Percentiles rank a stretch among this genome's conserved stretches.
Conservation (phyloP, 352 stramenopile genomes). For the Phytophthora tentaculata region DNA sequence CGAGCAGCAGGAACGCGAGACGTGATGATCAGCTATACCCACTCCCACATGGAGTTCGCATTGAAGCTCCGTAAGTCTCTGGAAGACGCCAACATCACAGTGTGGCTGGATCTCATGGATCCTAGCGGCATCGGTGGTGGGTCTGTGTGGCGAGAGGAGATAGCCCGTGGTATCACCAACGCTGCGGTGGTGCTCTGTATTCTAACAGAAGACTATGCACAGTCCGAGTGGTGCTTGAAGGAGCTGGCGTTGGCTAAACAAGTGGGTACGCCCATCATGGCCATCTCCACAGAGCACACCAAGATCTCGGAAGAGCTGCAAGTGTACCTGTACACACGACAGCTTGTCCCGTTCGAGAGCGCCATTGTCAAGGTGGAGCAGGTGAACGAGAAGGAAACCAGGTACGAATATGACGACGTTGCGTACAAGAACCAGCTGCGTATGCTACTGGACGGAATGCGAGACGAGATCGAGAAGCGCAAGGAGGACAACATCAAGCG, state of each 20-base stretch:
- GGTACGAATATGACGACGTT: conserved; percentile 74
- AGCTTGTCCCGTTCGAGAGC: conserved; percentile 81
- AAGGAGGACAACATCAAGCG: conserved; percentile 68
- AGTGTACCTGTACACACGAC: conserved; percentile 84
- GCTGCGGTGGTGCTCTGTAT: conserved; percentile 78
- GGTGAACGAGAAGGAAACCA: conserved; percentile 46
- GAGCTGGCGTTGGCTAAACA: conserved; percentile 84
- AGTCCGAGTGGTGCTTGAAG: conserved; percentile 84
- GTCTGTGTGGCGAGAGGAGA: conserved; percentile 83
- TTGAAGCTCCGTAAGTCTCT: conserved; percentile 74
- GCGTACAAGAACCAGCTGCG: conserved; percentile 74
- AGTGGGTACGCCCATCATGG: conserved; percentile 77
- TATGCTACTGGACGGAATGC: conserved; percentile 76
- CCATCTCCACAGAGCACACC: conserved; percentile 76
- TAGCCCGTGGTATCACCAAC: conserved; percentile 74
- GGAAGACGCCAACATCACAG: conserved; percentile 76
- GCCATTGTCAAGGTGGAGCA: conserved; percentile 65
- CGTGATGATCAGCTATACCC: conserved; percentile 90
- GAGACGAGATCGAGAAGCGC: conserved; percentile 86
- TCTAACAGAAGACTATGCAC: conserved; percentile 77
- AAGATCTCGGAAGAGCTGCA: conserved; percentile 85
- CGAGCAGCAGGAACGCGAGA: conserved; percentile 72
- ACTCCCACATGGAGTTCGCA: conserved; percentile 81
- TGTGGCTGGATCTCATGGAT: conserved; percentile 87
- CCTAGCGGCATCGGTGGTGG: conserved; percentile 82